Percentiles rank a stretch among this genome's conserved stretches.
These are phyloP conservation scores for Piromyces finnis DNA, from an alignment of 192 early-diverging fungal species.

Conservation along the genomic window DNA sequence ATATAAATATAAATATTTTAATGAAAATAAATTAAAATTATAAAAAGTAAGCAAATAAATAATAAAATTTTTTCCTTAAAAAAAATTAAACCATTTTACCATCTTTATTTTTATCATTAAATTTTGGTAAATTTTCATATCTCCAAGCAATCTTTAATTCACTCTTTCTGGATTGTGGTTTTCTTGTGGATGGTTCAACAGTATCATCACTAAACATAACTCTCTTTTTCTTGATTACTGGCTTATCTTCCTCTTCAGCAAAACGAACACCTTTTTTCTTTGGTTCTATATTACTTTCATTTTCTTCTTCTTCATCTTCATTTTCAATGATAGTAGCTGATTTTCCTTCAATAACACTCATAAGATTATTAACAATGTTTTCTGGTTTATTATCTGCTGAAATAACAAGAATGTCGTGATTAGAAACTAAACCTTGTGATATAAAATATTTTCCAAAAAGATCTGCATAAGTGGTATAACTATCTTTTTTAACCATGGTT, in stretches of 20 bases:
- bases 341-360: conserved; percentile 38
- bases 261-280: not conserved
- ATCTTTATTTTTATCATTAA: conserved; percentile 24
- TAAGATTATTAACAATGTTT: conserved; percentile 34
- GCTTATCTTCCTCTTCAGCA: not conserved
- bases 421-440: conserved; percentile 61
- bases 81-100: not conserved
- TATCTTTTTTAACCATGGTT: conserved; percentile 60
- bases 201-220: not conserved
- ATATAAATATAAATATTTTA: no score
- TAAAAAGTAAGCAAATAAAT: no score
- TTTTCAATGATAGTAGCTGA: conserved; percentile 17
- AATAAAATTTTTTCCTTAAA: no score
- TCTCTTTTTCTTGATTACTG: conserved; percentile 9
- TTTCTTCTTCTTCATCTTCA: conserved; percentile 17
- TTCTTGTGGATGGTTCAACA: not conserved
- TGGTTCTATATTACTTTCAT: conserved; percentile 4
- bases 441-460: conserved; percentile 67
- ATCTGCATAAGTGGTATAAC: conserved; percentile 59
- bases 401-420: conserved; percentile 49
- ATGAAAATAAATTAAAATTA: no score
- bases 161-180: conserved; percentile 3
- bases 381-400: conserved; percentile 46
- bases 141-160: conserved; percentile 86
- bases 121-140: conserved; percentile 64